These are phyloP conservation scores for Coelastrella sp. DNA, from an alignment of 139 green algal species.

Conservation along the genomic window DNA sequence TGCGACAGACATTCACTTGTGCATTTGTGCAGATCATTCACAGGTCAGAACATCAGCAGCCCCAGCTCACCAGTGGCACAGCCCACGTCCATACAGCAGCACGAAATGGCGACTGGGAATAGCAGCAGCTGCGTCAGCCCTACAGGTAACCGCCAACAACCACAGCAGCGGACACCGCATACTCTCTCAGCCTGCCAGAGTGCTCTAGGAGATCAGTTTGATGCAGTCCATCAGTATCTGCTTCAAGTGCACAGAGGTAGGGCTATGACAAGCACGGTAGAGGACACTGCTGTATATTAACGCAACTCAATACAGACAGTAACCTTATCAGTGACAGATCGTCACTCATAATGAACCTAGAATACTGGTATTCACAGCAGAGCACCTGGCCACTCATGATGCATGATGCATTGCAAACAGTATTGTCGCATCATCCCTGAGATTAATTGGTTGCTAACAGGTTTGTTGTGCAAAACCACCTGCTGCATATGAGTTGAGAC, in stretches of 20 bases:
- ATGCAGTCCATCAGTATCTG: conserved; percentile 20
- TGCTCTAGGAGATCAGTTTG: background rate
- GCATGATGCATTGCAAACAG: too few species aligned
- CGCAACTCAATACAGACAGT: background rate
- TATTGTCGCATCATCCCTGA: too few species aligned
- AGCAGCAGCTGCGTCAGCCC: background rate
- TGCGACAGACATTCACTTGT: background rate
- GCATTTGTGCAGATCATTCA: conserved; percentile 3
- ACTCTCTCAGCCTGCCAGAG: background rate
- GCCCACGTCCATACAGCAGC: background rate
- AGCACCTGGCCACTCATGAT: too few species aligned
- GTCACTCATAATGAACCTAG: too few species aligned
- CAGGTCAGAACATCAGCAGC: background rate
- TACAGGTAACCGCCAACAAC: background rate
- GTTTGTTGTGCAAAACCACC: background rate
- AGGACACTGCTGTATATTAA: background rate
- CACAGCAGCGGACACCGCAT: background rate
- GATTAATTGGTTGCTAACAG: too few species aligned
- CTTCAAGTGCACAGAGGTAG: conserved; percentile 2
- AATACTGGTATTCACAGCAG: too few species aligned
- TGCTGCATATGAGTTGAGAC: background rate
- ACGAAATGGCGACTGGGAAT: background rate
- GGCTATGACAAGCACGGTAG: background rate
- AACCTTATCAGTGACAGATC: too few species aligned
- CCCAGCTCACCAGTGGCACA: background rate